Conservation (phyloP, 345 rosid genomes). For the Pugionium dolabratum region DNA sequence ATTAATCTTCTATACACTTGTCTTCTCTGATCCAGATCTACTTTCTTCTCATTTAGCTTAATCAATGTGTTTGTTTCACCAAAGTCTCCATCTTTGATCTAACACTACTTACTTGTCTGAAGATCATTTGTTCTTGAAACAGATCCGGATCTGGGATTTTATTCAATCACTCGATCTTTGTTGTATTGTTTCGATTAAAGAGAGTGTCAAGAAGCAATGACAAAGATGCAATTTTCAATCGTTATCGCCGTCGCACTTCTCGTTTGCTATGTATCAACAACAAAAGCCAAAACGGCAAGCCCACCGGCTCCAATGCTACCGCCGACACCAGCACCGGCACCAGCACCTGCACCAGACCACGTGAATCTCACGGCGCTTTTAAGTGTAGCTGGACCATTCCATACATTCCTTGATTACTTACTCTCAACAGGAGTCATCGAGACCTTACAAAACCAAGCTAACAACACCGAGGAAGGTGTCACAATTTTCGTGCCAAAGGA, state of each 20-base stretch:
- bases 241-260: slow-evolving; percentile 45
- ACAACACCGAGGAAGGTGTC: slow-evolving; percentile 80
- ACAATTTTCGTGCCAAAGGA: slow-evolving; percentile 91
- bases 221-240: slow-evolving; percentile 48
- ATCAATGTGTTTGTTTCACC: not conserved
- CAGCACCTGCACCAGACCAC: slow-evolving; percentile 64
- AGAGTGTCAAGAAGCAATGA: slow-evolving; percentile 25
- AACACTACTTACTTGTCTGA: not conserved
- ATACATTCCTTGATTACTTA: slow-evolving; percentile 70
- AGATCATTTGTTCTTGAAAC: not conserved
- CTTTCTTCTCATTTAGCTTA: not conserved
- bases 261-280: slow-evolving; percentile 41
- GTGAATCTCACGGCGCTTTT: slow-evolving; percentile 81
- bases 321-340: slow-evolving; percentile 75
- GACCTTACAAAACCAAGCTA: slow-evolving; percentile 88
- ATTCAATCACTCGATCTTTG: slow-evolving; percentile 12
- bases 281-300: slow-evolving; percentile 55
- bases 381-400: slow-evolving; percentile 81
- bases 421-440: slow-evolving; percentile 72
- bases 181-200: not conserved
- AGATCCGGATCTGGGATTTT: slow-evolving; percentile 42
- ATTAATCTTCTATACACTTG: not conserved
- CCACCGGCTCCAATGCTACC: slow-evolving; percentile 53
- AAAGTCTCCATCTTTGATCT: not conserved
- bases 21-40: not conserved